phyloP scores from a whole-genome alignment of 306 rosid species.

The Elaeagnus macrophylla region DNA sequence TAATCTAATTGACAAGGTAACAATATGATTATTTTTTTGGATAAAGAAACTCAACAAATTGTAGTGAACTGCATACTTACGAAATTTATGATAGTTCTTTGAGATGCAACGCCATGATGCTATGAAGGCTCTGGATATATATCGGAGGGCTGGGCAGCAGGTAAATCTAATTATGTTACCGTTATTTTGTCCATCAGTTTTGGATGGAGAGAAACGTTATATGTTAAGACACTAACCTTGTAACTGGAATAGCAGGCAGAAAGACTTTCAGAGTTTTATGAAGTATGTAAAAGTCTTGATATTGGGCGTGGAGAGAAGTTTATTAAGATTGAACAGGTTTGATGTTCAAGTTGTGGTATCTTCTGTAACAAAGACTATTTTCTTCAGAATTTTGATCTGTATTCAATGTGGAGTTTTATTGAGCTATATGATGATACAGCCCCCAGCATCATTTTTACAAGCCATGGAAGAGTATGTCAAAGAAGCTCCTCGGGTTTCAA shows the following conservation, averaged over 20 bases:
- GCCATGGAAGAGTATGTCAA: slow-evolving; percentile 95
- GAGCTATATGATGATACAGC: slow-evolving; percentile 39
- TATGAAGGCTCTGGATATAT: slow-evolving; percentile 79
- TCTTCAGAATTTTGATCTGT: neutral
- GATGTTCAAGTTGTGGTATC: slow-evolving; percentile 18
- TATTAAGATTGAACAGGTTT: slow-evolving; percentile 91
- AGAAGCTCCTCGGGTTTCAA: slow-evolving; percentile 71
- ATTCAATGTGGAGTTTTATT: slow-evolving; percentile 12
- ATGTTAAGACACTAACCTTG: too few species aligned
- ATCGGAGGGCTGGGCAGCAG: slow-evolving; percentile 92
- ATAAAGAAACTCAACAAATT: slow-evolving; percentile 7
- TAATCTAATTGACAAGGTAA: slow-evolving; percentile 96
- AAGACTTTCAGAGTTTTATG: slow-evolving; percentile 86
- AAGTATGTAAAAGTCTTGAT: slow-evolving; percentile 82
- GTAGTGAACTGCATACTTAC: slow-evolving; percentile 19
- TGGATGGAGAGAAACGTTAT: too few species aligned
- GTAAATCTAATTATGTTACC: slow-evolving; percentile 27
- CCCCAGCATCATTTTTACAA: slow-evolving; percentile 92
- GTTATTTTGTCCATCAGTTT: too few species aligned
- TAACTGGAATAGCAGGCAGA: slow-evolving; percentile 54
- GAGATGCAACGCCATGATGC: slow-evolving; percentile 96
- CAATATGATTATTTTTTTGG: slow-evolving; percentile 17
- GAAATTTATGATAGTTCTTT: slow-evolving; percentile 58
- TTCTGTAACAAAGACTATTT: neutral
- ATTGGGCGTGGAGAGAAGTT: slow-evolving; percentile 87